Percentiles rank a stretch among this genome's conserved stretches.
Evolutionary conservation across 2,329 filamentous ascomycete genomes (phyloP).

Genomic region (Cladophialophora bantiana): DNA sequence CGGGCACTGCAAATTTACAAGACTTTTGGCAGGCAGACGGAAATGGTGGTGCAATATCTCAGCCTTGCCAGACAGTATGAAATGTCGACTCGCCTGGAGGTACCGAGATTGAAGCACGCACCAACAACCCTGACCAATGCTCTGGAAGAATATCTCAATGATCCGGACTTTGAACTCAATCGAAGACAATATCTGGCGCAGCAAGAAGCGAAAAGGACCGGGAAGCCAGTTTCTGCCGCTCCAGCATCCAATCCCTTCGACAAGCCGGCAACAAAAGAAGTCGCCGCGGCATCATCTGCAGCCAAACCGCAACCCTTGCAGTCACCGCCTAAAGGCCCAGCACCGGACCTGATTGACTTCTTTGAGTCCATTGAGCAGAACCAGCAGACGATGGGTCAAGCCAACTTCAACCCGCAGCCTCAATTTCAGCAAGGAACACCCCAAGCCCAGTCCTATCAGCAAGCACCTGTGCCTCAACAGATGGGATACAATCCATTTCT

Average conservation of each 20-base stretch:
- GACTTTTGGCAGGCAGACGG: slow-evolving; percentile 88
- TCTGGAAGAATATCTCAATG: slow-evolving; percentile 91
- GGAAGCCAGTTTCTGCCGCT: slow-evolving; percentile 43
- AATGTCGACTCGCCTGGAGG: slow-evolving; percentile 88
- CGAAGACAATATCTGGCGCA: slow-evolving; percentile 89
- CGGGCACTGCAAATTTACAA: slow-evolving; percentile 91
- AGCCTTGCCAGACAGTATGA: slow-evolving; percentile 88
- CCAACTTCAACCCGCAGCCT: slow-evolving; percentile 49
- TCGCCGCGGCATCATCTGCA: slow-evolving; percentile 34
- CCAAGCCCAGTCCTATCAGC: slow-evolving; percentile 36
- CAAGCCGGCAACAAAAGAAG: slow-evolving; percentile 45
- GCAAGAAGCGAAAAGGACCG: slow-evolving; percentile 68
- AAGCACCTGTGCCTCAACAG: slow-evolving; percentile 41
- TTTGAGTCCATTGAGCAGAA: slow-evolving; percentile 93
- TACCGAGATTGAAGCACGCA: slow-evolving; percentile 96
- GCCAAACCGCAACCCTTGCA: slow-evolving; percentile 42
- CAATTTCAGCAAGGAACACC: slow-evolving; percentile 31
- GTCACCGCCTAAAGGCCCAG: slow-evolving; percentile 48
- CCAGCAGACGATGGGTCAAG: slow-evolving; percentile 70
- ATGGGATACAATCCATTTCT: slow-evolving; percentile 42
- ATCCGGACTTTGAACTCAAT: slow-evolving; percentile 94
- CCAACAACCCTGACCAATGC: slow-evolving; percentile 89
- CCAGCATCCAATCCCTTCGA: slow-evolving; percentile 38
- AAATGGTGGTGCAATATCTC: slow-evolving; percentile 89
- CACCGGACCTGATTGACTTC: slow-evolving; percentile 86